Conservation (phyloP, 1,139 yeast genomes). For the Spathaspora jeffriesii region DNA sequence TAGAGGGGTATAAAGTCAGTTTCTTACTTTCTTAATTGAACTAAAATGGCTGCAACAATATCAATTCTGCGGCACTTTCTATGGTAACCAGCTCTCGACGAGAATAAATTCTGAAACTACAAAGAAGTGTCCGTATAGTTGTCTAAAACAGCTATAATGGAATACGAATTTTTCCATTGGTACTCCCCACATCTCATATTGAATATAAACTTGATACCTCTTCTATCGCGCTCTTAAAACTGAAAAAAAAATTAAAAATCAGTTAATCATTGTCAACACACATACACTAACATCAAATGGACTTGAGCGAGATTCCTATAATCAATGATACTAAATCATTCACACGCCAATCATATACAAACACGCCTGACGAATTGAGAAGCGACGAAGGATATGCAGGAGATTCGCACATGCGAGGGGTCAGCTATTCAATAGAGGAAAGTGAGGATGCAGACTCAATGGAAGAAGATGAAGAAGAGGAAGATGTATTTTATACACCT, state of each 20-base stretch:
- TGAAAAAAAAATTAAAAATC: constrained; percentile 14
- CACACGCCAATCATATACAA: constrained; percentile 65
- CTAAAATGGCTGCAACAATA: too few species aligned
- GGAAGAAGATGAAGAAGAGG: constrained; percentile 47
- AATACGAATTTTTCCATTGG: too few species aligned
- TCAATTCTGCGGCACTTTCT: too few species aligned
- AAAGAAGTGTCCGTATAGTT: too few species aligned
- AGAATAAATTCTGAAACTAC: too few species aligned
- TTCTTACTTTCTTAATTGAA: too few species aligned
- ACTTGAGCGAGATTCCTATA: constrained; percentile 22
- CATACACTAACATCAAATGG: constrained; percentile 14
- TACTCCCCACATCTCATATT: too few species aligned
- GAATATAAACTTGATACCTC: too few species aligned
- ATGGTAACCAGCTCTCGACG: too few species aligned
- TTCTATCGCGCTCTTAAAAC: neutral
- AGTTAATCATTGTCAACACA: constrained; percentile 18
- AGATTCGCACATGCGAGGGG: constrained; percentile 27
- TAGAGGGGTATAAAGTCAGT: too few species aligned
- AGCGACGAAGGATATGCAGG: constrained; percentile 66
- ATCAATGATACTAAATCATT: constrained; percentile 18
- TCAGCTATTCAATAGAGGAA: constrained; percentile 16
- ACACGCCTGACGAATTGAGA: constrained; percentile 51
- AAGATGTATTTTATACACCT: constrained; percentile 78
- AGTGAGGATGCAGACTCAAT: constrained; percentile 19
- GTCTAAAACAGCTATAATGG: too few species aligned